These are phyloP conservation scores for Trichoderma polysporum DNA, from an alignment of 2,329 filamentous ascomycete genomes.

Conservation along the genomic window DNA sequence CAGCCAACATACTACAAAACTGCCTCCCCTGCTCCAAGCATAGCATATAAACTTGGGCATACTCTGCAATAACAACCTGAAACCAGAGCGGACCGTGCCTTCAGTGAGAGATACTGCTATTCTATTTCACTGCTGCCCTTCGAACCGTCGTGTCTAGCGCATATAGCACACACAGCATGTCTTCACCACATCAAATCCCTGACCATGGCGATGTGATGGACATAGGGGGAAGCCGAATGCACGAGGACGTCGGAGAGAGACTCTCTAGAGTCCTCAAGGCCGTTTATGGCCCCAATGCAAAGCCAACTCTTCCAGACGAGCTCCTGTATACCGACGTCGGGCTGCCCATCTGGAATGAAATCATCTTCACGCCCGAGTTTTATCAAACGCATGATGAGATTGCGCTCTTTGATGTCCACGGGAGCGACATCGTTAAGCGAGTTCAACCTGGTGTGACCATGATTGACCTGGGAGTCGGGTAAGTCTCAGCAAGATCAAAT, in stretches of 20 bases:
- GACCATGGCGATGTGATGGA: conserved; percentile 38
- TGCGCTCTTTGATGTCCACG: conserved; percentile 37
- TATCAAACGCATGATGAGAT: conserved; percentile 45
- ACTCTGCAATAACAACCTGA: background rate
- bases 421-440: conserved; percentile 35
- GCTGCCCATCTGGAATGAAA: conserved; percentile 42
- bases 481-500: conserved; percentile 26
- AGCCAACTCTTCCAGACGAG: conserved; percentile 40
- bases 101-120: background rate
- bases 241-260: conserved; percentile 29
- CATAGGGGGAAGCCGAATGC: conserved; percentile 40
- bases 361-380: conserved; percentile 41
- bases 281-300: conserved; percentile 27
- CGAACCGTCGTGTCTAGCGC: background rate
- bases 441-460: conserved; percentile 35
- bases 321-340: conserved; percentile 42
- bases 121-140: background rate
- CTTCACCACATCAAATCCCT: background rate
- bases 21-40: background rate
- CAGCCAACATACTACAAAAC: background rate
- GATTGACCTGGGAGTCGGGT: conserved; percentile 45
- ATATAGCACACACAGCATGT: background rate
- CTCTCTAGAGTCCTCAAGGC: conserved; percentile 30
- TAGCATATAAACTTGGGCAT: background rate
- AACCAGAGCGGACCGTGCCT: background rate